A percentile compares a stretch with the other conserved stretches of the same genome.
These are phyloP conservation scores for Cercospora sp. DNA, from an alignment of 2,329 filamentous ascomycete genomes.

Conservation along the genomic window DNA sequence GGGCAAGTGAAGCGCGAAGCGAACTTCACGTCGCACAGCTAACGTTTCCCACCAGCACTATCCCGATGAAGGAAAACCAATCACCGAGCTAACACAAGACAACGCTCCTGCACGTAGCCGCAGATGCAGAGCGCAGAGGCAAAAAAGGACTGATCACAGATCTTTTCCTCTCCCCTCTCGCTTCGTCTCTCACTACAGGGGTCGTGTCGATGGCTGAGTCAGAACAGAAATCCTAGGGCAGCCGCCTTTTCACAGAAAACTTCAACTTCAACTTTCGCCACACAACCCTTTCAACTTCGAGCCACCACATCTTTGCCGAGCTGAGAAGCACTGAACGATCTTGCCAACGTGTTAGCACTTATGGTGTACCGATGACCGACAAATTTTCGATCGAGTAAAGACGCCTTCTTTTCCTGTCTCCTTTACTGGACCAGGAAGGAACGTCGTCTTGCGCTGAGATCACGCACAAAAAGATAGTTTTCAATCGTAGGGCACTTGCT, in stretches of 20 bases:
- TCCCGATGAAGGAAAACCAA: constrained; percentile 25
- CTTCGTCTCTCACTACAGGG: constrained; percentile 17
- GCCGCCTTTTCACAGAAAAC: constrained; percentile 10
- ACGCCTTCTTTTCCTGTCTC: background rate
- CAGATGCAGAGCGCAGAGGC: constrained; percentile 8
- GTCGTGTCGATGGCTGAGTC: constrained; percentile 32
- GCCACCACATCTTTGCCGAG: constrained; percentile 15
- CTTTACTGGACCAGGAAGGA: constrained; percentile 10
- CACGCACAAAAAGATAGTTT: constrained; percentile 39
- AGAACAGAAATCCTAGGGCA: constrained; percentile 37
- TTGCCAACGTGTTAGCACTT: constrained; percentile 17
- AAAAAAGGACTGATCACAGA: constrained; percentile 5
- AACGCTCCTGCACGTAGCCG: constrained; percentile 29
- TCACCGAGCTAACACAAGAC: constrained; percentile 31
- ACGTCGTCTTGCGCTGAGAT: constrained; percentile 30
- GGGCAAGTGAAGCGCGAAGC: background rate
- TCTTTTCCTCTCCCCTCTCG: background rate
- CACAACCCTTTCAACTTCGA: constrained; percentile 13
- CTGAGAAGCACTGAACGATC: constrained; percentile 3
- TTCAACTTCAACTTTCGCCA: constrained; percentile 14
- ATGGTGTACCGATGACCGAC: constrained; percentile 21
- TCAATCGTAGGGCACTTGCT: constrained; percentile 42
- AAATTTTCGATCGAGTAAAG: constrained; percentile 25
- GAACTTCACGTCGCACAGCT: constrained; percentile 2
- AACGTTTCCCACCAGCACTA: background rate